Evolutionary conservation across 2,329 filamentous ascomycete species (phyloP), one percentile per base, ranked within the genome.

Genomic region (Cryphonectria parasitica): DNA sequence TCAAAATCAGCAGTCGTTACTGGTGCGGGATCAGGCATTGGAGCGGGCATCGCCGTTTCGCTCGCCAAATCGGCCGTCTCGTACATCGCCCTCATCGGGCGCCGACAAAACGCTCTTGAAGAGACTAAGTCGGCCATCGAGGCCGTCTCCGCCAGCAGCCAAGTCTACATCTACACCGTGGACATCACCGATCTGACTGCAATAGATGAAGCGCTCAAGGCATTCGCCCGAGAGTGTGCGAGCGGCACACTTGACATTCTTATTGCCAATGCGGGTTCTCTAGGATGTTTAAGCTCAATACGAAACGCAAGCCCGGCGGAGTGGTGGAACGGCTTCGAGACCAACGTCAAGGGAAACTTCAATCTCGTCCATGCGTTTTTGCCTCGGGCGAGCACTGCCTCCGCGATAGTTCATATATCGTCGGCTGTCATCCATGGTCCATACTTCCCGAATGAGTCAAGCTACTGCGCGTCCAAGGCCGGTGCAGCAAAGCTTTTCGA

Each of bases 1-100:
- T 67, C 66, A 15, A 67, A 67, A 36, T 67, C 66, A n/a, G 66
- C 66, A 52, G 56, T 67, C 22, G 54, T 67, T 28, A 62, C 66
- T 2, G 66, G 66, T 8, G 66, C 56, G 11, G 66, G 66, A 36
- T 67, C 66, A 19, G 66, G 66, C 2, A 67, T 67, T 13, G 66
- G 56, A 34, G 56, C 28, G 4, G 39, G 66, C 28, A 62, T 67
- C 39, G 66, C 66, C 4, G 4, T 62, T 22, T 67, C 56, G 11
- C 41, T 67, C 17, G 66, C 66, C 19, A 67, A 67, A 41, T 67
- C 66, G 4, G 28, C 19, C 6, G 36, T 67, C 19, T 67, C 66
- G 22, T 49, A 62, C 17, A 45, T 62, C 36, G 54, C 56, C 8
- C 66, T 67, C 11, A 52, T 49, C 39, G 66, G 66, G 1, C 66